Percentiles rank a stretch among this genome's conserved stretches.
Conservation (phyloP, 2,329 filamentous ascomycete species). For the Colletotrichum eleusines region DNA sequence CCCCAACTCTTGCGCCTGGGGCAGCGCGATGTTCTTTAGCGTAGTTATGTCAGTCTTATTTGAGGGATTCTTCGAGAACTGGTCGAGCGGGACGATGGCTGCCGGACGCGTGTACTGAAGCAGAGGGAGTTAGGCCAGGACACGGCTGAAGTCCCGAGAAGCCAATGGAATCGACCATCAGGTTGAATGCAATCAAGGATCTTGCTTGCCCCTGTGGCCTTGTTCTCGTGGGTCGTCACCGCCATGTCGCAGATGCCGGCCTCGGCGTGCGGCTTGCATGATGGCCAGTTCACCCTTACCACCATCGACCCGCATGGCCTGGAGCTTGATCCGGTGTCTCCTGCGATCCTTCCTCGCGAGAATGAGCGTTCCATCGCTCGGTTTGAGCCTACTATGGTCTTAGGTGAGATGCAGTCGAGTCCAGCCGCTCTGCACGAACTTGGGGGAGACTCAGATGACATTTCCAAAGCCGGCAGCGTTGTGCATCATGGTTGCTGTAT, state of each 20-base stretch:
- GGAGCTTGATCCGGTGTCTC: constrained; percentile 54
- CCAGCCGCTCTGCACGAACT: background rate
- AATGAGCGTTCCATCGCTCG: background rate
- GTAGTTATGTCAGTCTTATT: constrained; percentile 51
- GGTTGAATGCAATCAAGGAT: background rate
- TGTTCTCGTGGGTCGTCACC: constrained; percentile 37
- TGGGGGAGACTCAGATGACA: background rate
- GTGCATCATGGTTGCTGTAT: constrained; percentile 48
- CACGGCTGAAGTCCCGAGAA: background rate
- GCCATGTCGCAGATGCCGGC: constrained; percentile 42
- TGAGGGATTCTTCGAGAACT: constrained; percentile 48
- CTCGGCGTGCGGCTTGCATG: constrained; percentile 41
- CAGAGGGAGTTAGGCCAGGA: constrained; percentile 42
- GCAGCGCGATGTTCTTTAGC: constrained; percentile 31
- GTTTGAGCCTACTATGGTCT: background rate
- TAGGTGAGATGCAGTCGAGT: background rate
- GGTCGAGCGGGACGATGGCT: constrained; percentile 45
- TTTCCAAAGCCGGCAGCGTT: background rate
- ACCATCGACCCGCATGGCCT: constrained; percentile 54
- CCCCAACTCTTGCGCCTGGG: background rate
- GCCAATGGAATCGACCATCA: background rate
- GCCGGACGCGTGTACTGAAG: constrained; percentile 53
- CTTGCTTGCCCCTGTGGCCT: constrained; percentile 1
- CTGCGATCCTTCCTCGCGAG: constrained; percentile 52
- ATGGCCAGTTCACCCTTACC: constrained; percentile 51